Evolutionary conservation across 768 basidiomycete species (phyloP), one percentile per base, ranked within the genome.

Genomic region (Boletus sensibilis): DNA sequence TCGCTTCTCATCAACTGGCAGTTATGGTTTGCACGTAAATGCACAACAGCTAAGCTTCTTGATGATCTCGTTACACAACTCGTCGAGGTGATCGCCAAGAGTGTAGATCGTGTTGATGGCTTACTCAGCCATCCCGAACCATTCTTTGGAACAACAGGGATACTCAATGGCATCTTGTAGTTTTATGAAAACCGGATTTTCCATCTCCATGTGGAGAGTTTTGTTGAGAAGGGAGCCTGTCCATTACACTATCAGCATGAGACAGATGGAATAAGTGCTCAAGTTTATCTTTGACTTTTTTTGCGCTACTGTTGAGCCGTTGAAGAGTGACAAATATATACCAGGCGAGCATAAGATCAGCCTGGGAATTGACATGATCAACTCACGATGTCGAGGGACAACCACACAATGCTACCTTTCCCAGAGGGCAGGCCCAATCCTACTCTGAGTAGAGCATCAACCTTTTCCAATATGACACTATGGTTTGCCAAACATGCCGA

Each of bases 41-140:
- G 87, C 92, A 48, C 84, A 77, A 4, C 70, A 62, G 1, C 94
- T 88, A n/a, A 98, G 78, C 58, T 86, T 85, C 74, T 86, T 91
- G 69, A 98, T 87, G 50, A 98, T 77, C 2, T 79, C 79, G 53
- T 86, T 81, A 71, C 93, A 95, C 34, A 98, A 76, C 2, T 80
- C 69, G 67, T 97, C 96, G 1, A 96, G 97, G 59, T 94, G 93
- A 64, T 98, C 93, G 20, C 92, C 95, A 2, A 99, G 82, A 0
- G 90, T 86, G 64, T 98, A 99, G 49, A 97, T 88, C 1, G 96
- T 94, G 69, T 99, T 98, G 73, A 99, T 87, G 10, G 87, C 92
- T 71, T 99, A 96, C 70, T 99, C 97, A 0, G 96, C 92, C 74
- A 98, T 84, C 11, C 88, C 88, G 63, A 99, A 98, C 96, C 96